Base-by-base conservation (phyloP, 2,329 filamentous ascomycete genomes). In the Exophiala sp. region DNA sequence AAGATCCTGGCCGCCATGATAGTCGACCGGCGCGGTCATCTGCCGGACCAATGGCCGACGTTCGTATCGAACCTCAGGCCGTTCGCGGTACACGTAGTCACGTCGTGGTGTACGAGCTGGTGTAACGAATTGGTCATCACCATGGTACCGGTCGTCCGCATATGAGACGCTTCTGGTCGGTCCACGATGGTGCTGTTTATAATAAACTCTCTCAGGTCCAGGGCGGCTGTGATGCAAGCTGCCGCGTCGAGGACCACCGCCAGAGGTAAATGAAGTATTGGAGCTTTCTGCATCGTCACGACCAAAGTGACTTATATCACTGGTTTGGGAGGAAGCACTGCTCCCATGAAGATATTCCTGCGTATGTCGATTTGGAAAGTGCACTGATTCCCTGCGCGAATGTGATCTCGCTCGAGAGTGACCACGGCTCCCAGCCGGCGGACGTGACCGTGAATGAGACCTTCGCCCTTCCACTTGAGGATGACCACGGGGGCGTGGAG, bases 241-340 rank as follows among this genome's bases (percentile, higher is more conserved):
- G 18, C 57, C 57, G 34, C 57, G 57, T 41, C 57, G 54, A 40
- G 57, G 57, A 2, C 57, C 46, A 3, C 54, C 57, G 21, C 55
- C 54, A 9, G 51, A 52, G 5, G 50, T 55, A 32, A 60, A 35
- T 4, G 57, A 60, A 3, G 57, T 60, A 34, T 51, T 52, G 11
- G 57, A 60, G 47, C 57, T 60, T 49, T 52, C 51, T 16, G 44
- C 51, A 34, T 60, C 55, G 7, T 43, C 55, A 41, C 52, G 50
- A 16, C 54, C 54, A 44, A 47, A 57, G 21, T 55, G 57, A 47
- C 57, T 60, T 16, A 51, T 39, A n/a, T 60, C 57, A 35, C 57
- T 60, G 36, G 21, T 49, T 34, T 57, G 54, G 5, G 57, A 60
- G 11, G 57, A 60, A 5, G 43, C 42, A 32, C 52, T 54, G 29